phyloP scores from a whole-genome alignment of 1,284 basidiomycete species.

The Garcileccinum viscosum region DNA sequence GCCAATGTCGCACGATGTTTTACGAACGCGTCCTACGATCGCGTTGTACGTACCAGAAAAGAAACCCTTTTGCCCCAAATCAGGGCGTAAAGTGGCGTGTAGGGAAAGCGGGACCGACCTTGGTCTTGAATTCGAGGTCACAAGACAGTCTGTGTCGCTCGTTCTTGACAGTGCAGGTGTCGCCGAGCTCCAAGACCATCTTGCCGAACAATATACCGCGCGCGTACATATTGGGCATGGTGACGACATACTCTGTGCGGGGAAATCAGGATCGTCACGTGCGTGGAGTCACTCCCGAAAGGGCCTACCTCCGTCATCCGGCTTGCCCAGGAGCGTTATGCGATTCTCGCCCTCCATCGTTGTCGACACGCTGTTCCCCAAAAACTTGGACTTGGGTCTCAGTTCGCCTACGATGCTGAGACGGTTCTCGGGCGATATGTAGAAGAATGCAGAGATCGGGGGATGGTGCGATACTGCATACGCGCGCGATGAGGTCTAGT shows the following conservation, averaged over 20 bases:
- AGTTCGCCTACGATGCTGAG: slow-evolving; percentile 90
- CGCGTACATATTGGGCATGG: slow-evolving; percentile 99
- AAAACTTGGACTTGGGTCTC: slow-evolving; percentile 93
- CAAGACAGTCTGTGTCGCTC: slow-evolving; percentile 77
- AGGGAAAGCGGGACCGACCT: slow-evolving; percentile 53
- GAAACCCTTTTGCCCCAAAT: slow-evolving; percentile 73
- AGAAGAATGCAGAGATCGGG: slow-evolving; percentile 96
- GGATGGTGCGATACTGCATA: slow-evolving; percentile 87
- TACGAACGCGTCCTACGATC: slow-evolving; percentile 82
- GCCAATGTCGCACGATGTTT: slow-evolving; percentile 73
- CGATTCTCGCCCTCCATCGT: slow-evolving; percentile 97
- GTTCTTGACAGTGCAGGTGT: slow-evolving; percentile 87
- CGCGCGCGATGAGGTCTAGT: slow-evolving; percentile 13
- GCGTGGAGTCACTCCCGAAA: slow-evolving; percentile 29
- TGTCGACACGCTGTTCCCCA: slow-evolving; percentile 95
- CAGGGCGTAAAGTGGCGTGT: not conserved
- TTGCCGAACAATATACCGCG: slow-evolving; percentile 97
- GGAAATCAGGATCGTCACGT: slow-evolving; percentile 16
- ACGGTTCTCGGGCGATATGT: slow-evolving; percentile 91
- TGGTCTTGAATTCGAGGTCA: slow-evolving; percentile 98
- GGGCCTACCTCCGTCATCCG: slow-evolving; percentile 79
- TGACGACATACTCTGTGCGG: slow-evolving; percentile 76
- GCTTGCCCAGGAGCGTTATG: slow-evolving; percentile 78
- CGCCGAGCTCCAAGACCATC: slow-evolving; percentile 97
- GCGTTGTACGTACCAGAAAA: slow-evolving; percentile 97